Evolutionary conservation across 768 basidiomycete genomes (phyloP), one percentile per base, ranked within the genome.

Genomic region (Naganishia vaughanmartiniae): DNA sequence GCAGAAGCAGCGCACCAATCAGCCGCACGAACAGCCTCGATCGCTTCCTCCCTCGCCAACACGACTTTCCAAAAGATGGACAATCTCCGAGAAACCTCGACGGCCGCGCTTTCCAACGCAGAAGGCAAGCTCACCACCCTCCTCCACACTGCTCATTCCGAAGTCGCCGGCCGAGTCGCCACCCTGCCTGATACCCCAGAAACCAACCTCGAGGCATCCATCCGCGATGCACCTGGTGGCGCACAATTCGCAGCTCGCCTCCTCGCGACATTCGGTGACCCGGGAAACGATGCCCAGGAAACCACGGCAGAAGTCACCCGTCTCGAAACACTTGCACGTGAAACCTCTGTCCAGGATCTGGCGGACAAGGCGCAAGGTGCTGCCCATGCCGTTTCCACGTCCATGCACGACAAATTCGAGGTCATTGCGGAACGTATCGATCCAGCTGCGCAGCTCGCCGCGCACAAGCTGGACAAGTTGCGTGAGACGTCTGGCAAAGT

Each of bases 221-320:
- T 24, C 12, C 24, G 17, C 24, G 60, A 14, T 17, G 39, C 24
- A n/a, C 39, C 33, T 12, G 48, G 48, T 24, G 48, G 48, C 1
- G 48, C n/a, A 2, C 26, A 26, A 19, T 36, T 63, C 12, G 60
- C 60, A 4, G 39, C 60, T 0, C 42, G 42, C 2, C 33, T 63
- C 6, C 26, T 63, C 1, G 60, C 60, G 24, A 63, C 60, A 12
- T 63, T 63, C 30, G 60, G 60, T 1, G 14, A 63, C 39, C 39
- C 60, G 4, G 11, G n/a, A 6, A 26, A 63, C 5, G 60, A 63
- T n/a, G 42, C 14, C 3, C 36, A 36, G 10, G 15, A 7, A n/a
- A 63, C 39, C 4, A 4, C 26, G 11, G 36, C 24, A 21, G 60
- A 63, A 17, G n/a, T 63, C 3, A n/a, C n/a, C 4, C 48, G 21